phyloP scores from a whole-genome alignment of 2,329 filamentous ascomycete genomes.

The Aspergillus sp. region DNA sequence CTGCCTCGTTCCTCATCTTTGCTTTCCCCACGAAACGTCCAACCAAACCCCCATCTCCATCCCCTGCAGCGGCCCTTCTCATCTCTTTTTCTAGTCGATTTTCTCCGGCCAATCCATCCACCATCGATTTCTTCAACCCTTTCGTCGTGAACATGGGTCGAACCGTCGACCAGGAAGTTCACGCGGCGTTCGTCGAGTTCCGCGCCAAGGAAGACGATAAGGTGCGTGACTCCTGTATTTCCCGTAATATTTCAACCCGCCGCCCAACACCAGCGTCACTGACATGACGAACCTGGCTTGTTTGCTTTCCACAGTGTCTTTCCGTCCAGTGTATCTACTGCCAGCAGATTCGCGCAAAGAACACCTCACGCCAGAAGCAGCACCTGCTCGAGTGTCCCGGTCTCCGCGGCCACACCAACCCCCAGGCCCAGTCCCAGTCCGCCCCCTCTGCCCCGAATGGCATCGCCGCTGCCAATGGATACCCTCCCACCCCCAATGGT shows the following conservation, averaged over 20 bases:
- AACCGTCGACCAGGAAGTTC: slow-evolving; percentile 55
- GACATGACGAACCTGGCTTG: slow-evolving; percentile 30
- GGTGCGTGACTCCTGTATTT: slow-evolving; percentile 46
- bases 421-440: slow-evolving; percentile 44
- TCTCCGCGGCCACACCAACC: slow-evolving; percentile 48
- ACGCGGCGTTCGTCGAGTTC: slow-evolving; percentile 57
- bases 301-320: slow-evolving; percentile 45
- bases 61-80: slow-evolving; percentile 10
- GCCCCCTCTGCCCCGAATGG: slow-evolving; percentile 43
- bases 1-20: slow-evolving; percentile 12
- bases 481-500: slow-evolving; percentile 45
- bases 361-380: slow-evolving; percentile 55
- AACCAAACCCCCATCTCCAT: slow-evolving; percentile 12
- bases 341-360: slow-evolving; percentile 56
- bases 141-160: slow-evolving; percentile 49
- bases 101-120: slow-evolving; percentile 17
- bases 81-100: slow-evolving; percentile 19
- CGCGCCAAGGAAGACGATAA: slow-evolving; percentile 57
- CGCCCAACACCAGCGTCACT: slow-evolving; percentile 30
- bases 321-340: slow-evolving; percentile 58
- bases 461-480: slow-evolving; percentile 45
- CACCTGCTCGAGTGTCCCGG: slow-evolving; percentile 54
- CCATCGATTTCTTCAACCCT: slow-evolving; percentile 28
- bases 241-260: slow-evolving; percentile 41
- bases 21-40: slow-evolving; percentile 18